Conservation (phyloP, 2,329 filamentous ascomycete species). For the Aureobasidium sp. region DNA sequence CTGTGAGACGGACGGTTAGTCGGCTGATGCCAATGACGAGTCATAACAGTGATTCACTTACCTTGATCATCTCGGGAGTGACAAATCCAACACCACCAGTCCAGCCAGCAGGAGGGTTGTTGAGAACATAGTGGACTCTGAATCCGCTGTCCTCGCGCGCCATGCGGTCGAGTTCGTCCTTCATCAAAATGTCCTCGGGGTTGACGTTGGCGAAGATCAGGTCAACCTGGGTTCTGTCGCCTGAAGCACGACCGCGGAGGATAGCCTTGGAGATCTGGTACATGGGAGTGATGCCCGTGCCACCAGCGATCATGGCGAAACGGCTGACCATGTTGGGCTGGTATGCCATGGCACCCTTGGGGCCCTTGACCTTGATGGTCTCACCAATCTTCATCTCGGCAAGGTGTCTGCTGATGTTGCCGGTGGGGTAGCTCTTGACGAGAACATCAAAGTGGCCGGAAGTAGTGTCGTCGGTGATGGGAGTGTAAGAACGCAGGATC, state of each 20-base stretch:
- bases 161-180: slow-evolving; percentile 80
- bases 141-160: slow-evolving; percentile 71
- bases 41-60: slow-evolving; percentile 17
- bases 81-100: slow-evolving; percentile 90
- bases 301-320: slow-evolving; percentile 97
- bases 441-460: slow-evolving; percentile 91
- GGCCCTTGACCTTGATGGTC: slow-evolving; percentile 82
- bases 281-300: slow-evolving; percentile 98
- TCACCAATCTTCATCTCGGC: slow-evolving; percentile 75
- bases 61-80: slow-evolving; percentile 90
- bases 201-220: slow-evolving; percentile 97
- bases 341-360: slow-evolving; percentile 97
- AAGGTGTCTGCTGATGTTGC: slow-evolving; percentile 94
- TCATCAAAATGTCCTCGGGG: slow-evolving; percentile 82
- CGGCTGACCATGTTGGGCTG: slow-evolving; percentile 92
- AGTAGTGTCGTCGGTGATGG: slow-evolving; percentile 82
- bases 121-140: slow-evolving; percentile 88
- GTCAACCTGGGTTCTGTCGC: slow-evolving; percentile 76
- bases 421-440: slow-evolving; percentile 95
- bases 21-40: background rate
- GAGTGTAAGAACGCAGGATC: slow-evolving; percentile 85
- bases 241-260: slow-evolving; percentile 40
- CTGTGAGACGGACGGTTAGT: slow-evolving; percentile 34
- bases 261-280: slow-evolving; percentile 91
- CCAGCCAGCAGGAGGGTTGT: slow-evolving; percentile 91